Base-by-base conservation (phyloP, 768 basidiomycete genomes). In the Rossbeevera mucosa region DNA sequence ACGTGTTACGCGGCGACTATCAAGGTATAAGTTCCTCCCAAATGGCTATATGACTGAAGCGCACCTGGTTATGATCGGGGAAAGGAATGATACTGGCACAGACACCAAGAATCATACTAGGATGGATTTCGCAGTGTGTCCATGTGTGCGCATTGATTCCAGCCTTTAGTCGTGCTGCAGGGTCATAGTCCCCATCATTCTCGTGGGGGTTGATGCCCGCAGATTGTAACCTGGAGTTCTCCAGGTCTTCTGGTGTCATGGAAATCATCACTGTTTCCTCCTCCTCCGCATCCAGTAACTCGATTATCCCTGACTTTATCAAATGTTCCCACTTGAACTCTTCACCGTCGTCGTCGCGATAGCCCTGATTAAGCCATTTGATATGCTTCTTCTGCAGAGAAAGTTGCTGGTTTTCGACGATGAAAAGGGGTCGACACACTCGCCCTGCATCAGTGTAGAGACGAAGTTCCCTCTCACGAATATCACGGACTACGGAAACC, bases 211-310 rank as follows among this genome's bases (percentile, higher is more conserved):
- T 80, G 43, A 80, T 65, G 29, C 85, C 82, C 41, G 74, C 76
- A 57, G 82, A 77, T 63, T 83, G 80, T 52, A 85, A 62, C 49
- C 91, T 76, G 12, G 91, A 91, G 57, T 82, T 85, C 69, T 96
- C 92, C 48, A 99, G 71, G 68, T 98, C 96, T 63, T 97, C 93
- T 3, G 92, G 88, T 3, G 91, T 93, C 96, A 99, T 99, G 48
- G 91, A 93, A 56, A 99, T 99, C 91, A 99, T 95, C 50, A 97
- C 94, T 0, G 95, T 97, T 69, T 99, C 96, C 73, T 99, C 96
- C 70, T 99, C 96, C 67, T 98, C 96, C 0, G 96, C 95, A 70
- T 99, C 96, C 65, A 99, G 73, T 44, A 96, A 75, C 72, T 99
- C 96, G 54, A 99, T 81, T 40, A 96, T 81, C 53, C 96, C 96